Evolutionary conservation across 2,329 filamentous ascomycete genomes (phyloP), one percentile per base, ranked within the genome.

Genomic region (Exophiala viscosa): DNA sequence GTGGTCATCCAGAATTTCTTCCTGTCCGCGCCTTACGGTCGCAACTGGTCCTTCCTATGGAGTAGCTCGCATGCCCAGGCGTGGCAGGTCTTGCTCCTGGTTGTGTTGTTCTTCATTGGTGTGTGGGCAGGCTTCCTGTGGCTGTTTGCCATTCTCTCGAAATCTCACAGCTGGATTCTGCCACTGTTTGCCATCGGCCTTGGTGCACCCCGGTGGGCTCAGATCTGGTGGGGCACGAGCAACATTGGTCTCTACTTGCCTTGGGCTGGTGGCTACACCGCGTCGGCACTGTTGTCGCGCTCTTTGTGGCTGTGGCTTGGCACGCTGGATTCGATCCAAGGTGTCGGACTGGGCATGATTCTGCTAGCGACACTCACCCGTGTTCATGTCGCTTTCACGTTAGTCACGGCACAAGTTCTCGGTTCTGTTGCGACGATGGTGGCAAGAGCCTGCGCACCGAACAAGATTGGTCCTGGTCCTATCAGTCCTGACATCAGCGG

Each of bases 1-100:
- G 80, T 86, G 38, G 70, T 85, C 52, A 68, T 86, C 31, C 83
- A 86, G 63, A 86, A 86, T 67, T 85, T 83, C 74, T 86, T 82
- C 70, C 74, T 86, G 23, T 81, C 80, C 18, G 77, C 83, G 0
- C 82, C 80, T 1, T 86, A 85, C 62, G 84, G 84, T 38, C 78
- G 84, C 47, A 86, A 84, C 65, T 87, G 84, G 84, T 71, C 72
- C 38, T 87, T 79, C 69, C 75, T 86, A 15, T 86, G 82, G 77
- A 73, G 71, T 45, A 80, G 78, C 14, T 70, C 77, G 38, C 76
- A 81, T 60, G 78, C 80, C 2, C 73, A 77, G 8, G 66, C 71
- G 14, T 86, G 81, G 79, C 70, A 76, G 33, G 76, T 85, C 38
- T 69, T 78, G 13, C 64, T 84, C 2, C 74, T 86, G 3, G 65